Base-by-base conservation (phyloP, 1,284 basidiomycete genomes). In the Blastosporella zonata region DNA sequence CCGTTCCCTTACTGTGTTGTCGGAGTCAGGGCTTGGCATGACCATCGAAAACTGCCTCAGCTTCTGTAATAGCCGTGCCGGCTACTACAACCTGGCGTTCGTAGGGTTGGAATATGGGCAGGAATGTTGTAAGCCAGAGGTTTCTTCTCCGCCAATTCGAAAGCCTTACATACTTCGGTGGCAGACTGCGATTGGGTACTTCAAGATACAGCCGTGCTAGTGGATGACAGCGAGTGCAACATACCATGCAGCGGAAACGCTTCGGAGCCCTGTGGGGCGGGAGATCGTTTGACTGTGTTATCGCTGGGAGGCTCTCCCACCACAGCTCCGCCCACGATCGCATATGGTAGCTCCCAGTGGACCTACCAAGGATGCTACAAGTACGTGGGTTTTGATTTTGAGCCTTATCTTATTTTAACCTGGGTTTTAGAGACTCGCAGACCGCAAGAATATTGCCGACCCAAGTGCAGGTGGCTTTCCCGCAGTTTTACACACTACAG, bases 121-220 rank as follows among this genome's bases (percentile, higher is more conserved):
- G 2, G 43, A 49, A 49, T 55, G 49, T 10, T 52, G 53, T 52
- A 8, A 46, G 49, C n/a, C 25, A 5, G 10, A 27, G 25, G 25
- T 10, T 27, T 27, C 6, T 27, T 27, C 10, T 27, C 5, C 25
- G 25, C 5, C 36, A 2, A 3, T 20, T 23, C 31, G n/a, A n/a
- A n/a, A n/a, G n/a, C n/a, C n/a, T n/a, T n/a, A n/a, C n/a, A n/a
- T n/a, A n/a, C 10, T n/a, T n/a, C 23, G 1, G 5, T 10, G 10
- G 5, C 2, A 54, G 53, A 42, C 27, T 54, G 53, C 31, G 53
- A 52, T 18, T 55, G 53, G 53, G 53, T 49, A 9, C 42, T 55
- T n/a, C 53, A 55, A 31, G 39, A 49, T 15, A 51, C 53, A 12
- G 44, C 53, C 12, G 50, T 44, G 2, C 46, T 52, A n/a, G 53